Conservation (phyloP, 192 early-diverging fungal species). For the Mortierella alpina region DNA sequence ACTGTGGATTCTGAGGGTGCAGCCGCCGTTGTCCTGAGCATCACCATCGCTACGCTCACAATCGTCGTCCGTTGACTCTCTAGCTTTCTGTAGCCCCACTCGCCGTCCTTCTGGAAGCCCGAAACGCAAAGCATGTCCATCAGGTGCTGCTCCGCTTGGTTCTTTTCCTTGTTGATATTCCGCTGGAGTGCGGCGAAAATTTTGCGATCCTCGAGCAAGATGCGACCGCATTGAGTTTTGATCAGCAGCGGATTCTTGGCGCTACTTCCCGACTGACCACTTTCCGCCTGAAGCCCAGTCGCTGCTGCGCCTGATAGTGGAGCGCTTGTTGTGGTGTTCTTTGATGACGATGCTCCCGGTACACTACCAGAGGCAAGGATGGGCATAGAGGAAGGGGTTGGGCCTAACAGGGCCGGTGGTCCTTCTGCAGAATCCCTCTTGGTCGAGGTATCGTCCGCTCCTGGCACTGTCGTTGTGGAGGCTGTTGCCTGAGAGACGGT, state of each 20-base stretch:
- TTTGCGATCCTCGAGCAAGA: conserved; percentile 71
- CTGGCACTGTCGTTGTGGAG: neutral
- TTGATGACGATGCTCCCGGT: neutral
- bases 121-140: conserved; percentile 86
- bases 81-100: conserved; percentile 77
- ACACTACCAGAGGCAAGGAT: too few relatives aligned
- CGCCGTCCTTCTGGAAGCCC: conserved; percentile 76
- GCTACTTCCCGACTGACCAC: conserved; percentile 2
- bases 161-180: conserved; percentile 75
- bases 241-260: conserved; percentile 15
- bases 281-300: neutral
- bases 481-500: neutral
- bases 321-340: neutral
- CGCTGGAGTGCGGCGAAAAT: conserved; percentile 81
- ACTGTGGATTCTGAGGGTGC: conserved; percentile 1
- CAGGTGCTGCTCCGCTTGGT: conserved; percentile 78
- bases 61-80: conserved; percentile 75
- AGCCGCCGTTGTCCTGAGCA: conserved; percentile 67
- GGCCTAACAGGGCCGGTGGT: neutral
- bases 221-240: conserved; percentile 71
- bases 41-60: conserved; percentile 74
- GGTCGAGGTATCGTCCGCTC: neutral
- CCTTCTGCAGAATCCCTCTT: conserved; percentile 8
- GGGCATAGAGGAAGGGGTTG: neutral
- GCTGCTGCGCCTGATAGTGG: neutral